Evolutionary conservation across 305 asterid species (phyloP).

Genomic region (Rubia tinctorum): DNA sequence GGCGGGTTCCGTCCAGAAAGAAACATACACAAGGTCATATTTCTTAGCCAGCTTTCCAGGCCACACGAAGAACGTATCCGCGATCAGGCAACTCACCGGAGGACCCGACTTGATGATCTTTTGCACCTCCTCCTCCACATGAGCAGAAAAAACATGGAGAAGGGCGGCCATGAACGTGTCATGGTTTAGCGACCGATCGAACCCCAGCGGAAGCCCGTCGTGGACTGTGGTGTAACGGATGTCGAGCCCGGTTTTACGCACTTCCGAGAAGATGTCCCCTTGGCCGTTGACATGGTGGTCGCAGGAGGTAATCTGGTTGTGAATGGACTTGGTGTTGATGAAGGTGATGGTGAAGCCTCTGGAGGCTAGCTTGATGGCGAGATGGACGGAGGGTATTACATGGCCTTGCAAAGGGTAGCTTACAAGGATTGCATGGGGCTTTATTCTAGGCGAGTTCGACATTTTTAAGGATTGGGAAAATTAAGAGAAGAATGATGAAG

Average conservation of each 20-base stretch:
- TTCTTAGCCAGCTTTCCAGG: constrained; percentile 44
- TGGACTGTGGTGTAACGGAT: constrained; percentile 44
- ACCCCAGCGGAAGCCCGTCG: constrained; percentile 47
- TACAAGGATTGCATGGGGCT: constrained; percentile 37
- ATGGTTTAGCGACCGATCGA: constrained; percentile 41
- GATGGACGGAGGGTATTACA: constrained; percentile 36
- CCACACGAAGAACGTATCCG: constrained; percentile 48
- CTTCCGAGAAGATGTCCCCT: constrained; percentile 26
- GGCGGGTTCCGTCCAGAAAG: constrained; percentile 54
- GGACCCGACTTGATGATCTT: constrained; percentile 23
- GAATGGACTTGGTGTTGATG: constrained; percentile 42
- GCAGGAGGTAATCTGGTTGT: constrained; percentile 30
- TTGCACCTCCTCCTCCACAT: constrained; percentile 40
- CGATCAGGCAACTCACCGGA: constrained; percentile 40
- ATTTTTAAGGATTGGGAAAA: constrained; percentile 2
- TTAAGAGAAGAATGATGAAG: not conserved
- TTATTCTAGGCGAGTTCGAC: constrained; percentile 8
- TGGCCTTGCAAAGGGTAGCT: constrained; percentile 51
- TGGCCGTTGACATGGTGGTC: not conserved
- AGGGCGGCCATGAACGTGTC: constrained; percentile 42
- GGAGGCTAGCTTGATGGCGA: constrained; percentile 50
- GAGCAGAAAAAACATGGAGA: constrained; percentile 45
- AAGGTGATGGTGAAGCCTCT: constrained; percentile 46
- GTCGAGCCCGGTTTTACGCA: constrained; percentile 41
- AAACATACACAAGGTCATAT: constrained; percentile 30